Conservation (phyloP, 352 stramenopile genomes). For the Pythium oligandrum region DNA sequence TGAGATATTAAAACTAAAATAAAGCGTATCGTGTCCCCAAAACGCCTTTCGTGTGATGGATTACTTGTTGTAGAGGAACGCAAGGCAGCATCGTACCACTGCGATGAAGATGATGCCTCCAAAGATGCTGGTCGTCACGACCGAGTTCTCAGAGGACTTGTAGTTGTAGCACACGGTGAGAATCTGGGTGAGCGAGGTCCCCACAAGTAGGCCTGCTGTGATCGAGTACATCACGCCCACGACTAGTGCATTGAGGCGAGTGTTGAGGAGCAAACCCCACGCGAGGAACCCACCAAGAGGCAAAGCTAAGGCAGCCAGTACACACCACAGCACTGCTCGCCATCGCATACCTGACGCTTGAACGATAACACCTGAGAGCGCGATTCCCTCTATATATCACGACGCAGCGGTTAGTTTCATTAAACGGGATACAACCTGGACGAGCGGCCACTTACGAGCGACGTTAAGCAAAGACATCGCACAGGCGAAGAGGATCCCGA, state of each 20-base stretch:
- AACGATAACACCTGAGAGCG: slow-evolving; percentile 12
- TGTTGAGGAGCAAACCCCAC: slow-evolving; percentile 15
- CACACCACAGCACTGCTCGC: slow-evolving; percentile 22
- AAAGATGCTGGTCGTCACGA: slow-evolving; percentile 15
- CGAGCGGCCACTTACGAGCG: slow-evolving; percentile 10
- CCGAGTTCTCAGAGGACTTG: slow-evolving; percentile 11
- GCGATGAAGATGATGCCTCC: slow-evolving; percentile 14
- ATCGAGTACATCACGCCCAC: slow-evolving; percentile 13
- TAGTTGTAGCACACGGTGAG: slow-evolving; percentile 24
- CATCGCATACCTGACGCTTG: slow-evolving; percentile 16
- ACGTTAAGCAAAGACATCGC: slow-evolving; percentile 19
- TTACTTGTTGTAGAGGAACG: slow-evolving; percentile 8
- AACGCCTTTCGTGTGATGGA: too few relatives aligned
- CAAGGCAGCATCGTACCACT: slow-evolving; percentile 14
- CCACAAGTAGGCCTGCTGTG: slow-evolving; percentile 14
- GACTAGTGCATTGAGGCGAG: neutral
- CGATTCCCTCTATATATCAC: slow-evolving; percentile 14
- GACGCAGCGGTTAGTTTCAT: neutral
- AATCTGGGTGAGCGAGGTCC: slow-evolving; percentile 18
- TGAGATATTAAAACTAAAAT: slow-evolving; percentile 1
- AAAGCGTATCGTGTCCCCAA: neutral
- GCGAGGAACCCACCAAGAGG: slow-evolving; percentile 18
- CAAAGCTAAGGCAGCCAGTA: slow-evolving; percentile 15
- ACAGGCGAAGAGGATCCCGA: slow-evolving; percentile 18
- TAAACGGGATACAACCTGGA: neutral